Evolutionary conservation across 305 asterid species (phyloP), one percentile per base, ranked within the genome.

Genomic region (Ajuga reptans): DNA sequence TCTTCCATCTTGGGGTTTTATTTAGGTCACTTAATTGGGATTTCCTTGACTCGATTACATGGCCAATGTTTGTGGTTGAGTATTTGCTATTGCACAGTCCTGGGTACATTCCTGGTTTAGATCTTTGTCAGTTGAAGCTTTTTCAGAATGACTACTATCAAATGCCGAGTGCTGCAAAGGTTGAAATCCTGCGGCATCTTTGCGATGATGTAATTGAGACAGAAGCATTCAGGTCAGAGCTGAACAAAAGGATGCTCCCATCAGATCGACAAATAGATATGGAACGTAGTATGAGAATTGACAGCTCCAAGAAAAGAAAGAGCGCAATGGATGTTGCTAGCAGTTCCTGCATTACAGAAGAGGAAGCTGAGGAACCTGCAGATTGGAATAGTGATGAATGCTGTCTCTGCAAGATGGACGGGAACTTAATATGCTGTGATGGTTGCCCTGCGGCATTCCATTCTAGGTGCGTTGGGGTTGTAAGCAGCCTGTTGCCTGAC

Each of bases 381-480:
- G 98, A 92, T 74, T 70, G 88, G 87, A 92, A 92, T 73, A 84
- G 83, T 74, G 98, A 92, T 77, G 98, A 92, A 81, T 92, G 98
- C 79, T 78, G 84, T 81, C 95, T 92, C 18, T 92, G 98, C 83
- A 92, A 85, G 82, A 88, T 86, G 96, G 98, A 92, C 31, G 98
- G 98, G 50, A 85, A 62, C 81, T 84, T 92, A 69, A 88, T 92
- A 83, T 92, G 98, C 82, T 92, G 98, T 69, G 98, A 92, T 64
- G 97, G 98, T 64, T 92, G 98, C 79, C 98, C 98, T 69, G 91
- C 96, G 15, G 98, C 98, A 64, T 92, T 82, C 70, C 98, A 92
- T 82, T 77, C 97, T 27, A 84, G 90, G 76, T 92, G 98, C 56
- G 97, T 90, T 16, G 98, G 97, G 62, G 89, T 92, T 65, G 83